A percentile compares a stretch with the other conserved stretches of the same genome.
Conservation (phyloP, 495 filamentous ascomycete species). For the Penicillium cosmopolitanum region DNA sequence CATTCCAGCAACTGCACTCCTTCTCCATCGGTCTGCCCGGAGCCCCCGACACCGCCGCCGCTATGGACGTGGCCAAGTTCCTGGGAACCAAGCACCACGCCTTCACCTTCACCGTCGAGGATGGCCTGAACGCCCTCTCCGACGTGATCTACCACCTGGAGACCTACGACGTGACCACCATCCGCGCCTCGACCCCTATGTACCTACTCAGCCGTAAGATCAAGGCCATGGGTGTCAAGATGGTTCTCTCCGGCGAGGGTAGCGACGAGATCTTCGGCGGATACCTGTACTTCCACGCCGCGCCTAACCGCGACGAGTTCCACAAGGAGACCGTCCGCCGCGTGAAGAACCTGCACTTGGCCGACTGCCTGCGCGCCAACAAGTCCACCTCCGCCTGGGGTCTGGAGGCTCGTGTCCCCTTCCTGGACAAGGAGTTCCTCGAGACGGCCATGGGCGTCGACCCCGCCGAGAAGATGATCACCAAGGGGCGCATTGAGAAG, state of each 20-base stretch:
- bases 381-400: slow-evolving; percentile 99
- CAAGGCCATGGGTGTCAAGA: slow-evolving; percentile 98
- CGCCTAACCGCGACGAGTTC: slow-evolving; percentile 87
- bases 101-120: slow-evolving; percentile 97
- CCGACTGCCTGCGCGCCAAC: slow-evolving; percentile 96
- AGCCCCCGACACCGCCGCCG: slow-evolving; percentile 88
- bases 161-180: slow-evolving; percentile 96
- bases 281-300: slow-evolving; percentile 97
- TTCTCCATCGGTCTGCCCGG: slow-evolving; percentile 96
- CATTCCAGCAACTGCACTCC: slow-evolving; percentile 91
- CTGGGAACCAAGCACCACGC: slow-evolving; percentile 96
- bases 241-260: slow-evolving; percentile 96
- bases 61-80: slow-evolving; percentile 88
- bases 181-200: slow-evolving; percentile 98
- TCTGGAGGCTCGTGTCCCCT: slow-evolving; percentile 95
- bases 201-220: slow-evolving; percentile 97
- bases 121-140: slow-evolving; percentile 91
- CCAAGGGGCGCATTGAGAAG: slow-evolving; percentile 88
- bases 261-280: slow-evolving; percentile 98
- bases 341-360: slow-evolving; percentile 92
- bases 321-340: slow-evolving; percentile 90
- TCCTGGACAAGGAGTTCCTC: slow-evolving; percentile 96
- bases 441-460: slow-evolving; percentile 91
- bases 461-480: slow-evolving; percentile 93
- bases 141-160: slow-evolving; percentile 99